Base-by-base conservation (phyloP, 2,329 filamentous ascomycete genomes). In the Colletotrichum tanaceti region DNA sequence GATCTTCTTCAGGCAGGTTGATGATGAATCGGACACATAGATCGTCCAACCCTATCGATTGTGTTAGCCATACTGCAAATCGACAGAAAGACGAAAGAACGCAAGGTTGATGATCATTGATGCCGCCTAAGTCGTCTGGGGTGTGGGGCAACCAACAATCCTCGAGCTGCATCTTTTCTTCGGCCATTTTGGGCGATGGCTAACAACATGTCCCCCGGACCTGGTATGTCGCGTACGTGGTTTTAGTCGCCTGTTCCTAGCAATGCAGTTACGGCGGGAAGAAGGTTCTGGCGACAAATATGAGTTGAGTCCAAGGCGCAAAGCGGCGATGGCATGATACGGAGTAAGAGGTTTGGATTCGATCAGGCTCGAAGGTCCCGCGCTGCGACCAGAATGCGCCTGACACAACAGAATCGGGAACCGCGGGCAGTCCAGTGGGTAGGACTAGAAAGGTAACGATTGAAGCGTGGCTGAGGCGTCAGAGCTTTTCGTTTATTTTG, bases 1-100 rank as follows among this genome's bases (percentile, higher is more conserved):
- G 88, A 80, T 99, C 96, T 80, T 96, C 93, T 72, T 92, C 87
- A 53, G 97, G 96, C 70, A 98, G 88, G 82, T 99, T 98, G 80
- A 98, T 93, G 77, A 99, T 95, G 82, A 99, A 99, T 78, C 97
- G 93, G 79, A 97, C 95, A 81, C 94, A 97, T 69, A 98, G 88
- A 82, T 98, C 95, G 90, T 98, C 95, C 84, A 98, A 87, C 94
- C 93, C 93, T 95, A 76, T 72, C 11, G 20, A 50, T 43, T n/a
- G 65, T 73, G 65, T 74, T 64, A 74, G 67, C 53, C 52, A n/a
- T 32, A 46, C 43, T 43, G 44, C 47, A 43, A 38, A n/a, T 32
- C 13, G 22, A 53, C 5, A 3, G 1, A 14, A 20, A 54, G 28
- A 9, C 16, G 6, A 60, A 43, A 61, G 39, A 35, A 32, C 57